These are phyloP conservation scores for Echeveria elegans DNA, from an alignment of 164 flowering plant species.

Conservation along the genomic window DNA sequence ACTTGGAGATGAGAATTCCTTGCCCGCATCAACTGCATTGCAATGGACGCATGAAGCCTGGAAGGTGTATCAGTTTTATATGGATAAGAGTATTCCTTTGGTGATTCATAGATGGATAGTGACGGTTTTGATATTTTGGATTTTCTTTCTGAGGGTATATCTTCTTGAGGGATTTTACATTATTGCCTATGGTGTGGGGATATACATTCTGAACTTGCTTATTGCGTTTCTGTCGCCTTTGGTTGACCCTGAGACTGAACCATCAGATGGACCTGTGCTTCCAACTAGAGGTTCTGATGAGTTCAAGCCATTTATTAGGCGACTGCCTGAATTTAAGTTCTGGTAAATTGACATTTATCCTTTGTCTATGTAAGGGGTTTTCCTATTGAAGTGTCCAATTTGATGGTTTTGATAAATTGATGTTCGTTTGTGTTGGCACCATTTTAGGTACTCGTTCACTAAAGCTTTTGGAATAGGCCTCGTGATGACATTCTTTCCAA, in stretches of 20 bases:
- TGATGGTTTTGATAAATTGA: not conserved
- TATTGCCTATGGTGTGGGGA: constrained; percentile 44
- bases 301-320: constrained; percentile 47
- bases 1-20: constrained; percentile 25
- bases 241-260: constrained; percentile 43
- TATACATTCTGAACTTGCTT: constrained; percentile 44
- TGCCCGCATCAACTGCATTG: constrained; percentile 37
- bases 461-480: constrained; percentile 51
- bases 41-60: constrained; percentile 45
- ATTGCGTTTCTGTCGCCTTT: constrained; percentile 54
- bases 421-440: constrained; percentile 4
- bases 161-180: constrained; percentile 45
- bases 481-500: constrained; percentile 54
- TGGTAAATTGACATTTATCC: constrained; percentile 20
- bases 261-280: constrained; percentile 27
- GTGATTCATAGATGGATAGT: constrained; percentile 42
- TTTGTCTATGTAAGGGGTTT: no score
- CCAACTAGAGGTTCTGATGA: constrained; percentile 47
- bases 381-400: not conserved
- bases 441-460: constrained; percentile 49
- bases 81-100: constrained; percentile 49
- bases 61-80: constrained; percentile 43
- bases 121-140: constrained; percentile 23
- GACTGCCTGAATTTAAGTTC: constrained; percentile 54
- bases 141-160: constrained; percentile 37